Evolutionary conservation across 2,329 filamentous ascomycete genomes (phyloP), one percentile per base, ranked within the genome.

Genomic region (Cryphonectria nitschkei): DNA sequence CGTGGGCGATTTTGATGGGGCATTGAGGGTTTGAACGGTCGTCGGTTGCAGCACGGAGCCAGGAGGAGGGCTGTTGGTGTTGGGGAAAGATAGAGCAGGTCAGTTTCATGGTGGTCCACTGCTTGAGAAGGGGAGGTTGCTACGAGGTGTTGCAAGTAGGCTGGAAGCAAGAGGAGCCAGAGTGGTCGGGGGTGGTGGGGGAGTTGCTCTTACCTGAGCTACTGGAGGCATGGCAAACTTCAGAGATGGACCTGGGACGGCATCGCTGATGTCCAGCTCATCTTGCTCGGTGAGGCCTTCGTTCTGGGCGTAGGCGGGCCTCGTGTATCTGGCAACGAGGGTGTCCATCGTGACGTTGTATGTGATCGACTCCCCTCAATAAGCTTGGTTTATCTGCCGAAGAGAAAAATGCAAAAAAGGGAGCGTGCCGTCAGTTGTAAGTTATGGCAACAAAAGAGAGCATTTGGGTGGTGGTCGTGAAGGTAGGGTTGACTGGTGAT

Each of bases 1-100:
- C 96, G 89, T 99, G 96, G 74, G 96, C 96, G 78, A 99, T 95
- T 89, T 99, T 99, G 89, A 99, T 99, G 77, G 96, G 96, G 84
- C 95, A 98, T 84, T 93, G 90, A 72, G 96, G 94, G 87, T 99
- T 99, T 78, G 94, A 91, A 83, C 95, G 91, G 88, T 99, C 96
- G 86, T 99, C 96, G 76, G 96, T 98, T 82, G 94, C 94, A 77
- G 96, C 93, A 80, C 96, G 95, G 79, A 99, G 93, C 92, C 96
- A 99, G 78, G 94, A 90, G 75, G 94, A 93, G 76, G 94, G 93
- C 93, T 97, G 80, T 1, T 9, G 46, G 39, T 3, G 16, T 50
- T 22, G 16, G 16, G 19, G 43, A 11, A 19, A 6, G 2, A n/a
- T 22, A 50, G 22, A 50, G 58, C 8, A 41, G 39, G 29, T 62